Evolutionary conservation across 768 basidiomycete species (phyloP), one percentile per base, ranked within the genome.

Genomic region (Suillus paluster): DNA sequence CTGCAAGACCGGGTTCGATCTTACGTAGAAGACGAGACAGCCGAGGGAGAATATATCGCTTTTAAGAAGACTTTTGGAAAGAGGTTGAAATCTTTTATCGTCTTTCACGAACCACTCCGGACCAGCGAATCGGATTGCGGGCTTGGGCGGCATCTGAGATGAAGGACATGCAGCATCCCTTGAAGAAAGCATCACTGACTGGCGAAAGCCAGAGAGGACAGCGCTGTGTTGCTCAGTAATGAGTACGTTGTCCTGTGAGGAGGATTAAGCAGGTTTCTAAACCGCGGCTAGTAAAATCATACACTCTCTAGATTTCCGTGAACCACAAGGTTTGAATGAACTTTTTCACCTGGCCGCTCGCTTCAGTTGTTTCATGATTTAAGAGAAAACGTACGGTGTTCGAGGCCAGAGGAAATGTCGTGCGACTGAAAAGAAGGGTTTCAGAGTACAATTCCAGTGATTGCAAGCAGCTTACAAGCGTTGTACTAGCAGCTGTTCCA

Each of bases 321-420:
- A 23, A 53, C 21, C 21, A 53, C 34, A 0, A 36, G 36, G 52
- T 53, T 23, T 23, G 12, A 4, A 53, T 53, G 52, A 36, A 53
- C 52, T 53, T 34, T 54, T 23, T 14, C 21, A 54, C 34, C 52
- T 54, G 25, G 21, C 15, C 4, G 21, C 34, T 54, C 19, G 34
- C 8, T 36, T 54, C 21, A 54, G 34, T 23, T 23, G 4, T 54
- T 23, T 21, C 4, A 54, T 23, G 11, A 23, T 14, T 36, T 23
- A 6, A 54, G 36, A 23, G 14, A 36, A 8, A 17, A 23, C 52
- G 4, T 36, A 54, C 52, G 52, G 15, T 54, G 21, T 54, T 54
- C 34, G 15, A 54, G 52, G 15, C 52, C 52, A 21, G 52, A 54
- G 52, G 52, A n/a, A 36, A 54, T 54, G 34, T 54, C 52, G 2